Conservation (phyloP, 2,329 filamentous ascomycete species). For the Colletotrichum liriopes region DNA sequence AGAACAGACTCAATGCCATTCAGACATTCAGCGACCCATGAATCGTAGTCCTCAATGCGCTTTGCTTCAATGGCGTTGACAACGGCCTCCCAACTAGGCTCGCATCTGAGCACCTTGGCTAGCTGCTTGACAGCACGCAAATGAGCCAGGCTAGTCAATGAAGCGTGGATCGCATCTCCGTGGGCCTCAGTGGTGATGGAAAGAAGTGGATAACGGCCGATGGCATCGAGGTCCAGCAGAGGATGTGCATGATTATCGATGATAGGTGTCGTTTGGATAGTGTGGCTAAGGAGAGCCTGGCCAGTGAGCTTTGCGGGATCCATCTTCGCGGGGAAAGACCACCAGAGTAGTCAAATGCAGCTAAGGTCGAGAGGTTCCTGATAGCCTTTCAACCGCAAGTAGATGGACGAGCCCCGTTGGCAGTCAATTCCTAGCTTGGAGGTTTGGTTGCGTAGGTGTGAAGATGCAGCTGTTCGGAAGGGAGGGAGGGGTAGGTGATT, state of each 20-base stretch:
- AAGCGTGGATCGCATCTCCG: slow-evolving; percentile 76
- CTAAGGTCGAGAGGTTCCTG: not conserved
- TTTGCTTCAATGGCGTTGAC: slow-evolving; percentile 60
- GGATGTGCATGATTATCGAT: slow-evolving; percentile 84
- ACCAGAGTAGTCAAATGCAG: slow-evolving; percentile 12
- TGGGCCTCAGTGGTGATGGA: slow-evolving; percentile 82
- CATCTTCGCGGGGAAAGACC: slow-evolving; percentile 39
- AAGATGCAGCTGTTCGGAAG: slow-evolving; percentile 12
- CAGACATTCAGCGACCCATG: slow-evolving; percentile 76
- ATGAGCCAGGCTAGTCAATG: slow-evolving; percentile 76
- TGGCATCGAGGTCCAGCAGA: slow-evolving; percentile 68
- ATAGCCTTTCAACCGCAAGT: slow-evolving; percentile 29
- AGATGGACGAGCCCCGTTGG: slow-evolving; percentile 17
- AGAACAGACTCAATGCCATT: slow-evolving; percentile 81
- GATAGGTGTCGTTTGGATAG: slow-evolving; percentile 72
- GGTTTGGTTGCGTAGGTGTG: slow-evolving; percentile 21
- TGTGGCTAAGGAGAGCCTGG: slow-evolving; percentile 50
- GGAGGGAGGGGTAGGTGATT: slow-evolving; percentile 29
- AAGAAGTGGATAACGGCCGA: slow-evolving; percentile 64
- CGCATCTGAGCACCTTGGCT: slow-evolving; percentile 74
- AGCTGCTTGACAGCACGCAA: slow-evolving; percentile 80
- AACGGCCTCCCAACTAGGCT: slow-evolving; percentile 73
- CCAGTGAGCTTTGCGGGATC: slow-evolving; percentile 44
- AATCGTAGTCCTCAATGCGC: slow-evolving; percentile 64
- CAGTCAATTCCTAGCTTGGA: not conserved